Evolutionary conservation across 1,284 basidiomycete species (phyloP).

Genomic region (Laetiporus sulphureus): DNA sequence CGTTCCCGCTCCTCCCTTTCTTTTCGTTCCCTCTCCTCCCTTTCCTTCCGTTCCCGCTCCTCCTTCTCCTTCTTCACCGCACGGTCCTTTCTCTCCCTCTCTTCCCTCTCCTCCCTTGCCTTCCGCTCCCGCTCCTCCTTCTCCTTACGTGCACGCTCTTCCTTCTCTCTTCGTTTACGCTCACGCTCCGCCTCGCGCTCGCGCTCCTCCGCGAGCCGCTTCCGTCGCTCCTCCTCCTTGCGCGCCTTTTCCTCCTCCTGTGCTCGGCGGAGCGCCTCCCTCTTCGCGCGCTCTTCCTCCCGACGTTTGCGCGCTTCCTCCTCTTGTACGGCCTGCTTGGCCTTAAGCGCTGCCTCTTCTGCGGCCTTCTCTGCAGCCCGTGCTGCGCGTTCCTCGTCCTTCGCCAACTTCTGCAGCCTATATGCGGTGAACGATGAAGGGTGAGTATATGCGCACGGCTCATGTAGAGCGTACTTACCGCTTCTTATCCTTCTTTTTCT

Average conservation of each 20-base stretch:
- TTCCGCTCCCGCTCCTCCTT: slow-evolving; percentile 53
- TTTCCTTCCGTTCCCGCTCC: slow-evolving; percentile 48
- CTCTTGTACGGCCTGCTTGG: slow-evolving; percentile 57
- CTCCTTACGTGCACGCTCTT: slow-evolving; percentile 52
- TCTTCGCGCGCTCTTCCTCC: slow-evolving; percentile 72
- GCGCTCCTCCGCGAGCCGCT: slow-evolving; percentile 64
- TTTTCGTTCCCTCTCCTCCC: slow-evolving; percentile 63
- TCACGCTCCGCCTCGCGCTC: slow-evolving; percentile 58
- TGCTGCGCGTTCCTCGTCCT: slow-evolving; percentile 83
- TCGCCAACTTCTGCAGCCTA: slow-evolving; percentile 86
- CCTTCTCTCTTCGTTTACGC: slow-evolving; percentile 61
- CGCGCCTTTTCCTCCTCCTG: slow-evolving; percentile 75
- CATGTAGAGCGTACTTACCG: slow-evolving; percentile 43
- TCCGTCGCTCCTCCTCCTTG: slow-evolving; percentile 75
- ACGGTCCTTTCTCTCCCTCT: slow-evolving; percentile 33
- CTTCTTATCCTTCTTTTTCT: slow-evolving; percentile 99
- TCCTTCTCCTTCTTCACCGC: slow-evolving; percentile 59
- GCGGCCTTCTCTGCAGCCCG: slow-evolving; percentile 78
- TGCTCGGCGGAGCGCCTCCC: slow-evolving; percentile 72
- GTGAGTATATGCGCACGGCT: slow-evolving; percentile 3
- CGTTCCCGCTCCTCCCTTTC: slow-evolving; percentile 54
- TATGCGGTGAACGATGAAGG: slow-evolving; percentile 4
- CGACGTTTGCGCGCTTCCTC: slow-evolving; percentile 62
- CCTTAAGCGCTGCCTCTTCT: slow-evolving; percentile 69
- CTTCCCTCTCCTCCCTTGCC: slow-evolving; percentile 59